Conservation (phyloP, 352 stramenopile genomes). For the Detonula confervacea region DNA sequence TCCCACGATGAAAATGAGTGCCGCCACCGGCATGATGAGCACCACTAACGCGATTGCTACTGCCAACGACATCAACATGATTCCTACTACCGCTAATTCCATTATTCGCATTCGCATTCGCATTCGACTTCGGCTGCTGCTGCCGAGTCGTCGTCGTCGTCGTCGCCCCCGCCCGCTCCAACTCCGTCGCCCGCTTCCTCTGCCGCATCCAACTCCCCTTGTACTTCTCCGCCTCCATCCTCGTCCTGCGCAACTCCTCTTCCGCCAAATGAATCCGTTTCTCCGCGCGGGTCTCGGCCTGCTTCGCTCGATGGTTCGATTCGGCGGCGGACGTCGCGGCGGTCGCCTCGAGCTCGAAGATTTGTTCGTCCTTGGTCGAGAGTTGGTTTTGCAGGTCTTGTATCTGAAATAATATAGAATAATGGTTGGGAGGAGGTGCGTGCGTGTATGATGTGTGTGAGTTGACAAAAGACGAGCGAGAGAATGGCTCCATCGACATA, state of each 20-base stretch:
- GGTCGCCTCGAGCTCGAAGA: constrained; percentile 49
- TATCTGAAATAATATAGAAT: constrained; percentile 35
- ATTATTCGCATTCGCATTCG: neutral
- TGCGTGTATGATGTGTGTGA: too few species aligned
- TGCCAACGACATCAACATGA: neutral
- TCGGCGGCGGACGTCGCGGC: constrained; percentile 16
- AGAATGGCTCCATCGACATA: too few species aligned
- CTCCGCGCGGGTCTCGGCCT: constrained; percentile 20
- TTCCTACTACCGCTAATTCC: neutral
- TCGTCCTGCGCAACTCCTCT: constrained; percentile 38
- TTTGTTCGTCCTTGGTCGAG: constrained; percentile 26
- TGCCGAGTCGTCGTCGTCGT: too few species aligned
- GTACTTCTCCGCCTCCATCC: constrained; percentile 48
- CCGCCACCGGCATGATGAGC: too few species aligned
- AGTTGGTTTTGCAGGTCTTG: constrained; percentile 30
- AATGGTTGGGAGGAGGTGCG: too few species aligned
- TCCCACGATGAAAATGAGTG: neutral
- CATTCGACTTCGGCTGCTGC: too few species aligned
- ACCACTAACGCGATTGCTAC: neutral
- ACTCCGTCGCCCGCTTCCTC: constrained; percentile 35
- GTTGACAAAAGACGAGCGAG: too few species aligned
- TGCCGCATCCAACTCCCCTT: constrained; percentile 35
- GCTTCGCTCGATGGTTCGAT: constrained; percentile 16
- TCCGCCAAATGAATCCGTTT: constrained; percentile 31
- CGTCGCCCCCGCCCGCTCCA: too few species aligned